Conservation (phyloP, 2,329 filamentous ascomycete genomes). For the Talaromyces sp. region DNA sequence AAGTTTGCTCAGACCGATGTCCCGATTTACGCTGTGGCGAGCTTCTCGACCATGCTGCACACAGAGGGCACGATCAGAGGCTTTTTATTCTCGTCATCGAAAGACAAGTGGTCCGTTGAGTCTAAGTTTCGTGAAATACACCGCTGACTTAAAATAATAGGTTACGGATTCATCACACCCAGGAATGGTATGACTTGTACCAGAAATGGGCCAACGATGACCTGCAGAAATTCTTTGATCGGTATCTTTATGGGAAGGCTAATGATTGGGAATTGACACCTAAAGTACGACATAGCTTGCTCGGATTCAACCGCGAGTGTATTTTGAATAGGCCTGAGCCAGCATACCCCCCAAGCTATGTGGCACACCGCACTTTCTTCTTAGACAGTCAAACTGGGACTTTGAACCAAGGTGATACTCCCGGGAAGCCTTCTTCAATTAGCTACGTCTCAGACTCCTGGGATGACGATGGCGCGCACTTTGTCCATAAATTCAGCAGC, state of each 20-base stretch:
- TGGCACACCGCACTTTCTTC: slow-evolving; percentile 10
- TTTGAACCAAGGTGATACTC: not conserved
- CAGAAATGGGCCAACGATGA: slow-evolving; percentile 16
- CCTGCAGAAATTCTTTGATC: slow-evolving; percentile 38
- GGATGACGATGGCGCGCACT: slow-evolving; percentile 32
- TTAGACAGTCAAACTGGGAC: not conserved
- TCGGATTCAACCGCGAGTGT: slow-evolving; percentile 31
- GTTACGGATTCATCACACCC: slow-evolving; percentile 18
- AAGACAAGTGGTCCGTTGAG: slow-evolving; percentile 18
- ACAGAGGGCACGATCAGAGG: slow-evolving; percentile 18
- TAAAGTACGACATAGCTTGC: slow-evolving; percentile 35
- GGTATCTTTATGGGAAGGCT: slow-evolving; percentile 35
- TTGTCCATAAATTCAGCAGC: slow-evolving; percentile 35
- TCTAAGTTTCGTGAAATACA: not conserved
- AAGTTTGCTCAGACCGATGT: slow-evolving; percentile 16
- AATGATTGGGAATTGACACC: slow-evolving; percentile 46
- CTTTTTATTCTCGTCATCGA: slow-evolving; percentile 13
- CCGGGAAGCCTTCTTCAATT: not conserved
- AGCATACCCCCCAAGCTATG: slow-evolving; percentile 25
- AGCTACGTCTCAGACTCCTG: slow-evolving; percentile 13
- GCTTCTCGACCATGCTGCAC: slow-evolving; percentile 21
- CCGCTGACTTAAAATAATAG: not conserved
- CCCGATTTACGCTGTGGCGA: slow-evolving; percentile 20
- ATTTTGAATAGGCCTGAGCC: slow-evolving; percentile 26
- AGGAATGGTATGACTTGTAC: slow-evolving; percentile 29